Base-by-base conservation (phyloP, 2,329 filamentous ascomycete species). In the Nannizzia gypsea region DNA sequence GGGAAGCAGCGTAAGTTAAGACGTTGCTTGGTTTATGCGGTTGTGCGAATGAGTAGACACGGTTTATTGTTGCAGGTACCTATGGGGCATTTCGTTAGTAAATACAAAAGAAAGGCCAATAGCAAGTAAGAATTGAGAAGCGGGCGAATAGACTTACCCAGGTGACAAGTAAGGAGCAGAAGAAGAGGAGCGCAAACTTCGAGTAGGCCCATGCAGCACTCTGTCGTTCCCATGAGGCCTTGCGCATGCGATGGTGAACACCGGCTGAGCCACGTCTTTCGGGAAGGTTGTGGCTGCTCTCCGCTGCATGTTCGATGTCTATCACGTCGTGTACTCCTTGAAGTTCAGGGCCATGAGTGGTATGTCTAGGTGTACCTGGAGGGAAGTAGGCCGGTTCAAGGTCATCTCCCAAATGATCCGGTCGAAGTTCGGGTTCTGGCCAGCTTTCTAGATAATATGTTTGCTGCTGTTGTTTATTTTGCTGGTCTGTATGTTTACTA, bases 11-110 rank as follows among this genome's bases (percentile, higher is more conserved):
- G 64, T 87, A 83, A 66, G 89, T 84, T 24, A 93, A 80, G 0
- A 79, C 75, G 28, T 84, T 79, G 13, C 77, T 80, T 0, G 80
- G 73, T 3, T 78, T 61, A 26, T 80, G 73, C 0, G 78, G 75
- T 66, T 86, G 77, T 6, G 84, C 77, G 15, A 90, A 77, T 2
- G 83, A 83, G 72, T 87, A 90, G 15, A 91, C 81, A 8, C 89
- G 81, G 70, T 95, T 93, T 62, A 86, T 80, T 22, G 85, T 88
- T 0, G 87, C 90, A 1, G 83, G 89, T 56, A 56, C 24, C 54
- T 56, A 38, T 13, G 1, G 36, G 36, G 38, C 38, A 8, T 36
- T 40, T n/a, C n/a, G 9, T 56, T 38, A 56, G 54, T 40, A 46
- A 4, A 28, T 26, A 22, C 13, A 11, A 9, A 31, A 56, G 3